These are phyloP conservation scores for Lactarius psammicola DNA, from an alignment of 768 basidiomycete species.

Conservation along the genomic window DNA sequence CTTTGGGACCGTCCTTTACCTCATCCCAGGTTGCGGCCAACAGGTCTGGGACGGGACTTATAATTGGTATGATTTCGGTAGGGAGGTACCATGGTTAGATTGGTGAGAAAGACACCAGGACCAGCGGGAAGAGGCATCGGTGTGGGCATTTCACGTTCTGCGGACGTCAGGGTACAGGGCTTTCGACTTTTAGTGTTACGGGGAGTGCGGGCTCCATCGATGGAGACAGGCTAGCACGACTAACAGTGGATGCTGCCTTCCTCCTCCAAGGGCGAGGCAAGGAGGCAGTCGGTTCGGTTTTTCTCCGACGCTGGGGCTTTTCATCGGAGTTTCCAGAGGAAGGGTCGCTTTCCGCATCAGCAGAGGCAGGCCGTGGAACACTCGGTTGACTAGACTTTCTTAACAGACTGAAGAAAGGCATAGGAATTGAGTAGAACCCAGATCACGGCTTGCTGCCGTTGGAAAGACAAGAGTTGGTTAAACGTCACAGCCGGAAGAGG, in stretches of 20 bases:
- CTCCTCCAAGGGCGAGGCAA: slow-evolving; percentile 1
- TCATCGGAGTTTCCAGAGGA: background rate
- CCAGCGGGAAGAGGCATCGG: background rate
- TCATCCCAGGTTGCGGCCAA: slow-evolving; percentile 2
- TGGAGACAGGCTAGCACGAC: background rate
- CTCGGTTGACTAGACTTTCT: slow-evolving; percentile 1
- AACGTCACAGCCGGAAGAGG: background rate
- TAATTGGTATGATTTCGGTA: background rate
- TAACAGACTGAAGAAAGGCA: slow-evolving; percentile 6
- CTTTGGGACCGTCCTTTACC: background rate
- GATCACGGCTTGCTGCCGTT: background rate
- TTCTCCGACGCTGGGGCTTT: background rate
- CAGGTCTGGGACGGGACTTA: slow-evolving; percentile 1
- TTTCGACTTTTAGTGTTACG: background rate
- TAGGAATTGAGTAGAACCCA: background rate
- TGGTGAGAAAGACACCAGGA: background rate
- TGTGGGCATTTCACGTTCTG: background rate
- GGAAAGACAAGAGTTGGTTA: background rate
- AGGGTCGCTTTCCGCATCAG: background rate
- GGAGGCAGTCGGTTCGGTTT: background rate
- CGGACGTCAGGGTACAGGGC: background rate
- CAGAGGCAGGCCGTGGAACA: background rate
- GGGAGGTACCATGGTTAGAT: background rate
- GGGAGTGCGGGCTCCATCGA: background rate
- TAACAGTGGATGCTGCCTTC: background rate